Evolutionary conservation across 2,329 filamentous ascomycete species (phyloP).

Genomic region (Purpureocillium lavendulum): DNA sequence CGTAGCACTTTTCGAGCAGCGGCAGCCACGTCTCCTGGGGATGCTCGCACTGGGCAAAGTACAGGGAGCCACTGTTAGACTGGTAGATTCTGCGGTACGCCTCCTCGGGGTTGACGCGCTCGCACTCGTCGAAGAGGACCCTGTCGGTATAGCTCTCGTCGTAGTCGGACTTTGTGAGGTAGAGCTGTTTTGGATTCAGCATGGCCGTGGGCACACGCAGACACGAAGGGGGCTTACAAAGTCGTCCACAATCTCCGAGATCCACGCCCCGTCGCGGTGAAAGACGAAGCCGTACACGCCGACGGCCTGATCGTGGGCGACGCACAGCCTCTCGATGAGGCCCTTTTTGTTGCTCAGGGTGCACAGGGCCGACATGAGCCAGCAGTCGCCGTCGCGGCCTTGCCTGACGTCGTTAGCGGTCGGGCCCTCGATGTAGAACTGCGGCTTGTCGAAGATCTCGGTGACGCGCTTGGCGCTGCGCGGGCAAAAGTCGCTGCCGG

Average conservation of each 20-base stretch:
- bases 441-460: conserved; percentile 69
- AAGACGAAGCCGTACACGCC: conserved; percentile 86
- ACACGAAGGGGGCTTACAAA: conserved; percentile 24
- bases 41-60: conserved; percentile 67
- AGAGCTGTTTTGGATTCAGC: conserved; percentile 26
- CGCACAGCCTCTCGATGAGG: conserved; percentile 65
- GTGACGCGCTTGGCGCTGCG: conserved; percentile 58
- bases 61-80: conserved; percentile 64
- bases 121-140: conserved; percentile 31
- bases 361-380: conserved; percentile 74
- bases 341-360: conserved; percentile 66
- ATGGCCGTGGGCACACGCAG: background rate
- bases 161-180: conserved; percentile 50
- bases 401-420: conserved; percentile 72
- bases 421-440: conserved; percentile 71
- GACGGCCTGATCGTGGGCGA: conserved; percentile 62
- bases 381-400: conserved; percentile 73
- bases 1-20: conserved; percentile 71
- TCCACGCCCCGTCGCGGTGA: conserved; percentile 70
- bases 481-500: conserved; percentile 28
- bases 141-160: conserved; percentile 46
- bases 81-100: conserved; percentile 64
- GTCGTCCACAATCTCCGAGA: conserved; percentile 49
- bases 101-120: conserved; percentile 44
- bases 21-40: conserved; percentile 76